Conservation (phyloP, 2,329 filamentous ascomycete genomes). For the Diplodia sapinea region DNA sequence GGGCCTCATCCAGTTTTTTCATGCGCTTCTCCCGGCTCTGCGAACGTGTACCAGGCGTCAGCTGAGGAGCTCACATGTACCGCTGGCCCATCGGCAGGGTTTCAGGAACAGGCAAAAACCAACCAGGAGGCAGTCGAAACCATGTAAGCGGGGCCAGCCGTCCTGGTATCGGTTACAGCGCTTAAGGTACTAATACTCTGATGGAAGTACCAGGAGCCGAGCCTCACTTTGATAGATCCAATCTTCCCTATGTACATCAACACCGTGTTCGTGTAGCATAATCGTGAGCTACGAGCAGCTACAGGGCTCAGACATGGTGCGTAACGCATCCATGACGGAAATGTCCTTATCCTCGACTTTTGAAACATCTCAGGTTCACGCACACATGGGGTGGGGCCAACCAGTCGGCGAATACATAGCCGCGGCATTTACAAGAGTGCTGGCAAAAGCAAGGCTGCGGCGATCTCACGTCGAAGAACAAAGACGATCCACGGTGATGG, state of each 20-base stretch:
- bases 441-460: constrained; percentile 7
- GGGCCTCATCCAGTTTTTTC: neutral
- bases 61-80: constrained; percentile 16
- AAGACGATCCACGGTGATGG: neutral
- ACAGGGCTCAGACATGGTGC: neutral
- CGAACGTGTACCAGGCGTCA: neutral
- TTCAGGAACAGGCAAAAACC: constrained; percentile 5
- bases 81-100: neutral
- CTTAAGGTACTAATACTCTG: neutral
- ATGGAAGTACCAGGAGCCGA: neutral
- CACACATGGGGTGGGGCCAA: neutral
- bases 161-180: constrained; percentile 7
- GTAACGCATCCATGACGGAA: neutral
- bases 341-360: neutral
- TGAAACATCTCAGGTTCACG: neutral
- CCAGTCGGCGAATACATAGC: constrained; percentile 10
- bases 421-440: neutral
- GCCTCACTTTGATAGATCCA: neutral
- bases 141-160: constrained; percentile 8
- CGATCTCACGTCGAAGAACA: neutral
- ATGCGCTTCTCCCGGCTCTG: neutral
- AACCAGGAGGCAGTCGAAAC: neutral
- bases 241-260: neutral
- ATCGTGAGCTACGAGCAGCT: neutral
- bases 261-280: too few relatives aligned